phyloP scores from a whole-genome alignment of 106 monocot species.

The Chionographis japonica region DNA sequence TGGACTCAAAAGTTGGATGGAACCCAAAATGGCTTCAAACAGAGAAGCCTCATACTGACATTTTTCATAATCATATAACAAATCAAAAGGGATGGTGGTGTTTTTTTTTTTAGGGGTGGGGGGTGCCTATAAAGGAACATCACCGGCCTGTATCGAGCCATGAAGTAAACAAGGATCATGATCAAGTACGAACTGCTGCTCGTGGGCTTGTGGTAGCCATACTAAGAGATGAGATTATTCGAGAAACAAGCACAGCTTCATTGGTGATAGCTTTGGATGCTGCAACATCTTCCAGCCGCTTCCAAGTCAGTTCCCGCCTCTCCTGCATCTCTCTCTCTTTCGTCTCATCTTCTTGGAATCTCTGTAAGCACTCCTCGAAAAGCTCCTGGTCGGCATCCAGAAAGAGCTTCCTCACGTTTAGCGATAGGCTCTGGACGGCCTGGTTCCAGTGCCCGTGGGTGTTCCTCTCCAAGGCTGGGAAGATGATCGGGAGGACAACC shows the following conservation, averaged over 20 bases:
- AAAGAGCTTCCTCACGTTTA: slow-evolving; percentile 30
- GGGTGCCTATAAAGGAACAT: neutral
- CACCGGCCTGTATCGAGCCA: neutral
- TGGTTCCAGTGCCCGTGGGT: slow-evolving; percentile 31
- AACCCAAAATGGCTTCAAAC: too few relatives aligned
- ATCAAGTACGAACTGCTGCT: neutral
- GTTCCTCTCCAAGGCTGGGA: slow-evolving; percentile 25
- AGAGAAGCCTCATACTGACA: too few relatives aligned
- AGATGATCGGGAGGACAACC: slow-evolving; percentile 22
- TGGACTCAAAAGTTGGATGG: too few relatives aligned
- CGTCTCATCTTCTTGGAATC: slow-evolving; percentile 6
- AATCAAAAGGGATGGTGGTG: too few relatives aligned
- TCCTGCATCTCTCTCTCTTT: slow-evolving; percentile 10
- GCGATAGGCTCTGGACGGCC: slow-evolving; percentile 35
- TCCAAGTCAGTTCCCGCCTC: slow-evolving; percentile 26
- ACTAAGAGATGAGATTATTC: slow-evolving; percentile 3
- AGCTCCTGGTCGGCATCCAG: slow-evolving; percentile 26
- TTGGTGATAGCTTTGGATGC: slow-evolving; percentile 19
- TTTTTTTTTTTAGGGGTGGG: too few relatives aligned
- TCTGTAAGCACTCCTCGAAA: slow-evolving; percentile 15
- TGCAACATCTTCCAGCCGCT: slow-evolving; percentile 31
- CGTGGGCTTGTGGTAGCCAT: slow-evolving; percentile 2
- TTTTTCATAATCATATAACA: too few relatives aligned
- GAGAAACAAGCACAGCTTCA: slow-evolving; percentile 19
- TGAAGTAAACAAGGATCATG: neutral